Evolutionary conservation across 116 monocot species (phyloP).

Genomic region (Dioscorea cayenensis): DNA sequence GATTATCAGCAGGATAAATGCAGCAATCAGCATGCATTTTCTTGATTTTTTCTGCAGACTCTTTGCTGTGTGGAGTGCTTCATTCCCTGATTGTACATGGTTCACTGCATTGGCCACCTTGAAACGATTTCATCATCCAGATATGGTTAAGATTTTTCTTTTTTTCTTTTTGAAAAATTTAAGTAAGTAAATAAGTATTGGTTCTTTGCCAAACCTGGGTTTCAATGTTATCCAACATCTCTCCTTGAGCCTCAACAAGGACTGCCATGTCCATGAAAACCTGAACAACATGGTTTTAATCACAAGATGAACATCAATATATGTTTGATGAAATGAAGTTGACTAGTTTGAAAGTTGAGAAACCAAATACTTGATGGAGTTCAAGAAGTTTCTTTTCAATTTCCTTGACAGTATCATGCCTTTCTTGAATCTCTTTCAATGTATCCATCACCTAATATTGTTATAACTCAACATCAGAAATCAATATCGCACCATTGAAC

Average conservation of each 20-base stretch:
- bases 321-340: background rate
- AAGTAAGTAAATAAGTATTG: too few species aligned
- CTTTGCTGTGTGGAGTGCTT: constrained; percentile 32
- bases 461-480: background rate
- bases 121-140: background rate
- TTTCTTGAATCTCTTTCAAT: constrained; percentile 56
- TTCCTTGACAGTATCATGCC: constrained; percentile 61
- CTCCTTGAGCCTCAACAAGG: constrained; percentile 57
- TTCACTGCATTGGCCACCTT: constrained; percentile 48
- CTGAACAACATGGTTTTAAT: background rate
- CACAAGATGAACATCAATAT: background rate
- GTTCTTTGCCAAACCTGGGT: constrained; percentile 27
- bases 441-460: constrained; percentile 34
- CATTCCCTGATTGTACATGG: constrained; percentile 36
- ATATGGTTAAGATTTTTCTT: background rate
- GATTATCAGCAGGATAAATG: constrained; percentile 28
- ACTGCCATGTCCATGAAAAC: constrained; percentile 48
- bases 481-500: too few species aligned
- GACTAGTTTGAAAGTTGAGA: background rate
- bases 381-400: constrained; percentile 57
- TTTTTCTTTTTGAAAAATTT: background rate
- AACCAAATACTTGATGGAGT: constrained; percentile 40
- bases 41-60: constrained; percentile 38
- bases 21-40: constrained; percentile 43
- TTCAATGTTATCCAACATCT: constrained; percentile 55